These are phyloP conservation scores for Tolypocladium pustulatum DNA, from an alignment of 2,329 filamentous ascomycete genomes.

Conservation along the genomic window DNA sequence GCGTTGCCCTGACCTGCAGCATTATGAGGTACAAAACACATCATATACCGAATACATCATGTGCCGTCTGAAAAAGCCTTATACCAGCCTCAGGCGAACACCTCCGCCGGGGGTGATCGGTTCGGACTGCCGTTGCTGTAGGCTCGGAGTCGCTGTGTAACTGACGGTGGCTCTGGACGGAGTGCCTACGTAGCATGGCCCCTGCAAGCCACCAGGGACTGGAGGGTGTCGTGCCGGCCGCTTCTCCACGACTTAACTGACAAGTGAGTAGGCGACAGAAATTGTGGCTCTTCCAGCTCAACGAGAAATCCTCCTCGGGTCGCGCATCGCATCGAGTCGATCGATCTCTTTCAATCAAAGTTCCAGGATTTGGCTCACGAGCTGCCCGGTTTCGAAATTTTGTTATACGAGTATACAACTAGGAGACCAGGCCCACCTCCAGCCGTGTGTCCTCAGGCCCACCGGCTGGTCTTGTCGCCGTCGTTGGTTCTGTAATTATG, in stretches of 20 bases:
- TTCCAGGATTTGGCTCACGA: not conserved
- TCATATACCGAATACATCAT: too few species aligned
- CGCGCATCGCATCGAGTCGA: not conserved
- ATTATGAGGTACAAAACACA: too few species aligned
- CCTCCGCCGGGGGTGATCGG: not conserved
- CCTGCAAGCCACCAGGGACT: not conserved
- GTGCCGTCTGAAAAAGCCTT: not conserved
- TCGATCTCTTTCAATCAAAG: not conserved
- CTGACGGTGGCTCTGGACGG: not conserved
- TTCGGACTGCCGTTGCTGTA: not conserved
- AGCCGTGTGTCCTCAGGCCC: not conserved
- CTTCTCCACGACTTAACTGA: not conserved
- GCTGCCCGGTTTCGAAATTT: not conserved
- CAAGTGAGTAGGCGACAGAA: not conserved
- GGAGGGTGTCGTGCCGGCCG: not conserved
- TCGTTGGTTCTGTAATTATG: not conserved
- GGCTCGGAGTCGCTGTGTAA: not conserved
- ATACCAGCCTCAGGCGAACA: not conserved
- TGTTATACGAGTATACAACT: not conserved
- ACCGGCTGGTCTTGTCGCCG: not conserved
- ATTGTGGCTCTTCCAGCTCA: too few species aligned
- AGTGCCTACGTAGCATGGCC: not conserved
- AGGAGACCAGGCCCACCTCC: not conserved
- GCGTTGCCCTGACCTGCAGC: not conserved
- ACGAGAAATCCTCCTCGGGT: not conserved